These are phyloP conservation scores for Lepidium campestre DNA, from an alignment of 441 rosid genomes.

Conservation along the genomic window DNA sequence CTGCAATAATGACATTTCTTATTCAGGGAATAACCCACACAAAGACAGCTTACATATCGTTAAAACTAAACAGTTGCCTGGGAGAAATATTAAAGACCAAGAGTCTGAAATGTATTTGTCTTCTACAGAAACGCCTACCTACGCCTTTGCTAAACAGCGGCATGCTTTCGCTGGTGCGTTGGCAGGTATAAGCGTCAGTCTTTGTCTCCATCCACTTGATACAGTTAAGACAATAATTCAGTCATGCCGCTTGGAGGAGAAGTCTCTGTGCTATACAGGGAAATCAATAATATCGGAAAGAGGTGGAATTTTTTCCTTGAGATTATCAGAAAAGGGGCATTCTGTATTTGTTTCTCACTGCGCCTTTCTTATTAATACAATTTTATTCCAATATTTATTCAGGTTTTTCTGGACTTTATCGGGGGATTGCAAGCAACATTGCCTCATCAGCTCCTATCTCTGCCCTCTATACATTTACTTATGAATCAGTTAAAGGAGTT, in stretches of 20 bases:
- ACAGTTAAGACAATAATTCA: constrained; percentile 79
- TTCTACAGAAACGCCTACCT: constrained; percentile 31
- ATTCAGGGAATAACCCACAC: not conserved
- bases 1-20: not conserved
- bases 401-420: constrained; percentile 78
- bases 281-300: constrained; percentile 79
- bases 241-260: constrained; percentile 68
- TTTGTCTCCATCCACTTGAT: constrained; percentile 91
- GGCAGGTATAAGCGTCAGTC: constrained; percentile 77
- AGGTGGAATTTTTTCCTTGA: constrained; percentile 38
- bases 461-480: constrained; percentile 78
- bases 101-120: constrained; percentile 21
- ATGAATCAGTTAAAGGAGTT: constrained; percentile 75
- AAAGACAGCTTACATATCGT: not conserved
- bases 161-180: constrained; percentile 95
- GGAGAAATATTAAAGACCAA: constrained; percentile 23
- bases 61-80: constrained; percentile 17
- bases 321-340: not conserved
- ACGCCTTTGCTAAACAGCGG: constrained; percentile 52
- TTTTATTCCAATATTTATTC: constrained; percentile 18
- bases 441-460: constrained; percentile 90
- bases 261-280: constrained; percentile 56
- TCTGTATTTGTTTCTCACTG: constrained; percentile 2
- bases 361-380: not conserved
- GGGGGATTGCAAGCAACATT: constrained; percentile 70